Conservation (phyloP, 1,139 yeast species). For the Diutina pseudorugosa region DNA sequence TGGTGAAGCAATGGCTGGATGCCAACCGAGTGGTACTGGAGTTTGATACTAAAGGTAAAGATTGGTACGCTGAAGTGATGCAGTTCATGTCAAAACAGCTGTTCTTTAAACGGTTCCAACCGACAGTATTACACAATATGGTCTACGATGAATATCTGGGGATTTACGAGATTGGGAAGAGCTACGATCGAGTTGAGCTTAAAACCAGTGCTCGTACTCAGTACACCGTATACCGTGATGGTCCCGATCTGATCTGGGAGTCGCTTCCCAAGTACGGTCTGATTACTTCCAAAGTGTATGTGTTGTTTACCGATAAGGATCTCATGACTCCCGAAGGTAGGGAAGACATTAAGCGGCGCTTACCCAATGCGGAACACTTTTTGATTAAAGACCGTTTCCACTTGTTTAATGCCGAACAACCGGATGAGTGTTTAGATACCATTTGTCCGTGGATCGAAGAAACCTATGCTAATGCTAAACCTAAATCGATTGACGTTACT, state of each 20-base stretch:
- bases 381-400: not conserved
- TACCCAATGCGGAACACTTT: not conserved
- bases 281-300: not conserved
- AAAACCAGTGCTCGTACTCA: not conserved
- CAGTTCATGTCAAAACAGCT: not conserved
- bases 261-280: not conserved
- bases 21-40: not conserved
- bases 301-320: not conserved
- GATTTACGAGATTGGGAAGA: not conserved
- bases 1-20: not conserved
- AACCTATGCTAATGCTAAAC: not conserved
- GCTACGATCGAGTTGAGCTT: not conserved
- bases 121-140: not conserved
- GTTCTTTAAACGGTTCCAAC: constrained; percentile 3
- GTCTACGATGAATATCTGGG: constrained; percentile 1
- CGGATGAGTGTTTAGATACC: not conserved
- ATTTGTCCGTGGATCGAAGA: not conserved
- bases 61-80: not conserved
- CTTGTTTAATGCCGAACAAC: constrained; percentile 1
- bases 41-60: not conserved
- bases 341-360: not conserved
- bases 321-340: not conserved
- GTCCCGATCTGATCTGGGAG: not conserved
- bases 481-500: not conserved
- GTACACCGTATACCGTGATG: not conserved